phyloP scores from a whole-genome alignment of 202 grass and related monocot species.

The Bolboschoenoplectus hybrid region DNA sequence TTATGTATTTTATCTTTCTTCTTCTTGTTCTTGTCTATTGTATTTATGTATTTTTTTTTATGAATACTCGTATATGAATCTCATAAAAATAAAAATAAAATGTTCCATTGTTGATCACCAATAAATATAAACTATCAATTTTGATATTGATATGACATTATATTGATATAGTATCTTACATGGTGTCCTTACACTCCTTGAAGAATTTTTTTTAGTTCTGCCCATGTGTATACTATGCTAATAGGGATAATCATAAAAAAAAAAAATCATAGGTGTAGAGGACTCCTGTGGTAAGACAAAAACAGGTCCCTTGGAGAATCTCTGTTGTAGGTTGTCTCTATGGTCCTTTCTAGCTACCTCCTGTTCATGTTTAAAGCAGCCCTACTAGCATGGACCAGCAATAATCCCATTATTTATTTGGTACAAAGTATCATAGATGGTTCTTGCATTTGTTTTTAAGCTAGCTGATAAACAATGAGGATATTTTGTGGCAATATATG shows the following conservation, averaged over 20 bases:
- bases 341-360: not conserved
- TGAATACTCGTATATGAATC: not conserved
- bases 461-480: not conserved
- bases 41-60: not conserved
- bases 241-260: not conserved
- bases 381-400: not conserved
- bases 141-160: not conserved
- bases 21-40: not conserved
- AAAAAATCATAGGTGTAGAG: not conserved
- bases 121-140: not conserved
- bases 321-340: not conserved
- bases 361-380: constrained; percentile 6
- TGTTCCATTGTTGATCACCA: not conserved
- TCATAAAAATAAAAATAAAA: not conserved
- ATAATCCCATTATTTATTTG: not conserved
- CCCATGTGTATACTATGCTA: not conserved
- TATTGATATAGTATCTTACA: not conserved
- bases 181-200: not conserved
- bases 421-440: not conserved
- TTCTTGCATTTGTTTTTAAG: not conserved
- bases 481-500: not conserved
- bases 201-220: not conserved
- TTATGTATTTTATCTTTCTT: not conserved
- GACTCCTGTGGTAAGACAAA: constrained; percentile 2
- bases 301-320: not conserved